Evolutionary conservation across 106 monocot genomes (phyloP), one percentile per base, ranked within the genome.

Genomic region (Xerophyta viscosa): DNA sequence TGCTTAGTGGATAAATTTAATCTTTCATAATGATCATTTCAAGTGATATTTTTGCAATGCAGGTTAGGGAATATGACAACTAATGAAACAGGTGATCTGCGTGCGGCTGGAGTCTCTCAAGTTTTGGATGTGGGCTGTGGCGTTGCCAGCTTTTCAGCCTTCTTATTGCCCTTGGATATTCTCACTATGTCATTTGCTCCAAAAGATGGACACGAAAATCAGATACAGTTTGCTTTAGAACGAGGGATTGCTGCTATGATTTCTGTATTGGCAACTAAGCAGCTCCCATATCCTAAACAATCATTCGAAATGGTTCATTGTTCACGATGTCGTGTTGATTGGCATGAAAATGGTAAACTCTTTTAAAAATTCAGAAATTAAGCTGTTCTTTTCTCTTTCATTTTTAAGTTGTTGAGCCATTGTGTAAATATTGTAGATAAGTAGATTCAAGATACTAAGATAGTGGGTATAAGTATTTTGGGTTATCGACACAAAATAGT

Each of bases 301-400:
- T 86, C 98, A 29, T 98, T 98, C 74, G 98, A 98, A 55, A 86
- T 98, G 98, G 98, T 98, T 56, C 98, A 98, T 59, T 98, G 98
- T 47, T 98, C 98, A 51, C 68, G 98, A 22, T 98, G 98, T 26
- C 89, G 98, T 67, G 98, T 98, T 33, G 90, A 98, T 74, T 98
- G 89, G 89, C 90, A 98, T 80, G 80, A 73, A 72, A 90, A 90
- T 72, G 98, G 98, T 98, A 90, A 67, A 9, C 20, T 65, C 3
- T 57, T 49, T 30, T 25, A 12, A n/a, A 3, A 20, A 5, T n/a
- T n/a, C n/a, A n/a, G 33, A 33, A 33, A 33, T 33, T 5, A 5
- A 33, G n/a, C n/a, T 33, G 33, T 33, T 33, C 33, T 33, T 33
- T 33, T n/a, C n/a, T n/a, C n/a, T n/a, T n/a, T n/a, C n/a, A n/a